phyloP scores from a whole-genome alignment of 78 protist species.

The Dictyostelium firmibasis region DNA sequence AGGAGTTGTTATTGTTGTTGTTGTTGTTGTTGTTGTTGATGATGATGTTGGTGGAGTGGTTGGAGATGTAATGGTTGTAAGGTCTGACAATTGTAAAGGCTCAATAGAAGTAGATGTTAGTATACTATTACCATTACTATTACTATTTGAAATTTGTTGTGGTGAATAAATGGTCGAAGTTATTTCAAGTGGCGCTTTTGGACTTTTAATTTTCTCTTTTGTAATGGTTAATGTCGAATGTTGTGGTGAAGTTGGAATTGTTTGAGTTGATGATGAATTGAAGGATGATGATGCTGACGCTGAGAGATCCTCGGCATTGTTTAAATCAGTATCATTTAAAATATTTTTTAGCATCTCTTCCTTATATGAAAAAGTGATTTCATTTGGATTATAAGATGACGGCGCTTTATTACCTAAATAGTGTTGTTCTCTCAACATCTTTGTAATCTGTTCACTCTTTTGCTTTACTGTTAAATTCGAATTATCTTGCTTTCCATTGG shows the following conservation, averaged over 20 bases:
- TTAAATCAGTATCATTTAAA: background rate
- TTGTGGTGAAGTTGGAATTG: background rate
- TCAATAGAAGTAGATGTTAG: background rate
- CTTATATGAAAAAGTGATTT: background rate
- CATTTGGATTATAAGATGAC: slow-evolving; percentile 6
- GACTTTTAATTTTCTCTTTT: background rate
- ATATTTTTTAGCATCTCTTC: slow-evolving; percentile 16
- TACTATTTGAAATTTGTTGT: background rate
- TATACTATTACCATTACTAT: too few relatives aligned
- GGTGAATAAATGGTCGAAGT: background rate
- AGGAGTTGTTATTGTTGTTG: background rate
- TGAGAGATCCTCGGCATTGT: background rate
- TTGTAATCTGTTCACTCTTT: background rate
- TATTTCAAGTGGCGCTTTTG: background rate
- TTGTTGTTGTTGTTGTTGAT: background rate
- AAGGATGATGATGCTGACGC: background rate
- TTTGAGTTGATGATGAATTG: background rate
- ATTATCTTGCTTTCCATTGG: background rate
- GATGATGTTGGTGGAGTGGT: background rate
- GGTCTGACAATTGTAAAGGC: background rate
- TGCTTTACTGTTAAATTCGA: slow-evolving; percentile 1
- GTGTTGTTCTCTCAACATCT: slow-evolving; percentile 5
- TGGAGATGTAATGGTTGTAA: background rate
- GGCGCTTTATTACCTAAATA: background rate
- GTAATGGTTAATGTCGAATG: background rate